Conservation (phyloP, 208 protist species). For the Trypanosomatidae sp. region DNA sequence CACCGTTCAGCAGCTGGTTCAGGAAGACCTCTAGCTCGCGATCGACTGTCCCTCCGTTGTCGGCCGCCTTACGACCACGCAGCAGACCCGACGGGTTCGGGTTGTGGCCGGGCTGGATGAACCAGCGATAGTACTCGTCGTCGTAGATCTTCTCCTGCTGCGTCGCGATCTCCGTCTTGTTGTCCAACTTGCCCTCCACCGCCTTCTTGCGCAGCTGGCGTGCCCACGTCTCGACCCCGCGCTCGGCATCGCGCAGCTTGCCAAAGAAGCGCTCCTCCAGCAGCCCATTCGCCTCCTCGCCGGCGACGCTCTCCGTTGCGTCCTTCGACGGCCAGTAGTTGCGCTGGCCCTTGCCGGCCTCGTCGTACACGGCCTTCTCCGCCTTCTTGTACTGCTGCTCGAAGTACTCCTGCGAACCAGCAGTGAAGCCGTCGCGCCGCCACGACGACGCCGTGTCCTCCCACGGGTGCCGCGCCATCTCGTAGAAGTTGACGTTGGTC, state of each 20-base stretch:
- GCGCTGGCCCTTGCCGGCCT: constrained; percentile 49
- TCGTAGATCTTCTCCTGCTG: constrained; percentile 93
- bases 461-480: constrained; percentile 92
- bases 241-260: constrained; percentile 52
- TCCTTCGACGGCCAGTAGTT: constrained; percentile 86
- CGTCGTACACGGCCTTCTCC: constrained; percentile 79
- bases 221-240: constrained; percentile 80
- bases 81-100: constrained; percentile 87
- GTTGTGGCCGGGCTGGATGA: constrained; percentile 87
- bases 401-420: constrained; percentile 84
- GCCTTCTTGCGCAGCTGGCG: constrained; percentile 68
- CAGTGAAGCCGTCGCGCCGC: constrained; percentile 84
- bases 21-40: constrained; percentile 67
- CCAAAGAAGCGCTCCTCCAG: constrained; percentile 78
- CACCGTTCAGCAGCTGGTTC: constrained; percentile 35
- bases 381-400: constrained; percentile 85
- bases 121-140: constrained; percentile 94
- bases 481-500: constrained; percentile 90
- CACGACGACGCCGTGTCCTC: constrained; percentile 80
- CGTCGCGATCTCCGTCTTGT: constrained; percentile 80
- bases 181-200: constrained; percentile 57
- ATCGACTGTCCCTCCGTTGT: constrained; percentile 27
- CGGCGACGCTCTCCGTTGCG: constrained; percentile 47
- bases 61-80: constrained; percentile 31
- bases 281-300: constrained; percentile 50